Evolutionary conservation across 1,139 yeast species (phyloP).

Genomic region (Sugiyamaella grinbergsii): DNA sequence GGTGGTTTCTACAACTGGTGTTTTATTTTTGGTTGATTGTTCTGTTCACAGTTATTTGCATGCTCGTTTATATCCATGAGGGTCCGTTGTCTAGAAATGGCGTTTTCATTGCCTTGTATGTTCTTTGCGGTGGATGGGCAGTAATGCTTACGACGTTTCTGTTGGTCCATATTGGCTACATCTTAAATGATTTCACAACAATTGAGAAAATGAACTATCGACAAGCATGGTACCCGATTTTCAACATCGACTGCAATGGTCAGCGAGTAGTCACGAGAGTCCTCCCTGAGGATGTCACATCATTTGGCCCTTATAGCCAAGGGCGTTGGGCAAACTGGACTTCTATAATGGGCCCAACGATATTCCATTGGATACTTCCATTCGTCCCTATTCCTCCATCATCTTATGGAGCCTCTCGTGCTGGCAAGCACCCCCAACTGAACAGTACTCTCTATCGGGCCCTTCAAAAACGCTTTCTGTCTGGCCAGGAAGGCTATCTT

Average conservation of each 20-base stretch:
- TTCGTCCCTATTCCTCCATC: conserved; percentile 1
- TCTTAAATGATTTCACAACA: conserved; percentile 40
- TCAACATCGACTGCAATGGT: conserved; percentile 34
- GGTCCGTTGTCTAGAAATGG: conserved; percentile 19
- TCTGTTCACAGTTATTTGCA: conserved; percentile 39
- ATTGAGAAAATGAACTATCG: conserved; percentile 40
- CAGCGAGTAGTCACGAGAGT: conserved; percentile 36
- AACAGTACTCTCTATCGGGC: conserved; percentile 31
- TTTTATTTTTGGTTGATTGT: conserved; percentile 53
- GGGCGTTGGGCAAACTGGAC: conserved; percentile 41
- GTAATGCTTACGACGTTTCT: conserved; percentile 36
- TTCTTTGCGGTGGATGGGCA: conserved; percentile 34
- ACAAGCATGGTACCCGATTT: conserved; percentile 35
- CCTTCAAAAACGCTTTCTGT: conserved; percentile 31
- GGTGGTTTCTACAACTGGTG: conserved; percentile 73
- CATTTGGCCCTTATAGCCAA: conserved; percentile 38
- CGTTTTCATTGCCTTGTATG: conserved; percentile 37
- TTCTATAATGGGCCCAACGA: conserved; percentile 41
- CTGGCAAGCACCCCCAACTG: conserved; percentile 27
- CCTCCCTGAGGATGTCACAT: conserved; percentile 28
- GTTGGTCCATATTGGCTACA: conserved; percentile 38
- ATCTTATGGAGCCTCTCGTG: background rate
- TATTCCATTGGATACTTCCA: conserved; percentile 44
- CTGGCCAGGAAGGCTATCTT: conserved; percentile 34
- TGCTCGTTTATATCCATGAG: conserved; percentile 36